These are phyloP conservation scores for Brasilioporus rufonigricans DNA, from an alignment of 768 basidiomycete species.

Conservation along the genomic window DNA sequence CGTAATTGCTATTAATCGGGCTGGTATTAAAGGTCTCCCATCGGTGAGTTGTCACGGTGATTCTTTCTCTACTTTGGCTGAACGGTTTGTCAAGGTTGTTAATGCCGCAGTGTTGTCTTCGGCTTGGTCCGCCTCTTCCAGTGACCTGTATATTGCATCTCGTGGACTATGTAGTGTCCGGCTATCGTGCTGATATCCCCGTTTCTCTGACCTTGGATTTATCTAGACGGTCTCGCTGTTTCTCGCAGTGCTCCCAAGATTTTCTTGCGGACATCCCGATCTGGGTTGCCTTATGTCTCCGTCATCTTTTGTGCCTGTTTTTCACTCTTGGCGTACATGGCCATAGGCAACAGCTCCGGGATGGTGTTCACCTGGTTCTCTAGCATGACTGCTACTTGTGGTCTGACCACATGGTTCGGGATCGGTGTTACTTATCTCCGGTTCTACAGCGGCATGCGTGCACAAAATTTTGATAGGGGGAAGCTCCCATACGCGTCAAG, in stretches of 20 bases:
- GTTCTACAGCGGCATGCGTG: conserved; percentile 34
- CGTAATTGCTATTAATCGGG: too few species aligned
- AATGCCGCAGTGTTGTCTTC: too few species aligned
- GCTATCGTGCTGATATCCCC: too few species aligned
- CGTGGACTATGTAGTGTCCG: too few species aligned
- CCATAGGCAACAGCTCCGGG: conserved; percentile 14
- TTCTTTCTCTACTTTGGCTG: too few species aligned
- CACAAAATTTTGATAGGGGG: conserved; percentile 46
- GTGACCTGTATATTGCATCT: too few species aligned
- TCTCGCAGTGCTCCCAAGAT: conserved; percentile 39
- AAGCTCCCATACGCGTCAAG: conserved; percentile 43
- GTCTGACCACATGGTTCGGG: not conserved
- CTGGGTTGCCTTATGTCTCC: conserved; percentile 45
- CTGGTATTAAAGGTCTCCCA: too few species aligned
- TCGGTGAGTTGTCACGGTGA: too few species aligned
- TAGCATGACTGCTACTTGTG: conserved; percentile 35
- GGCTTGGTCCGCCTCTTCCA: too few species aligned
- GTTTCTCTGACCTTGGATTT: conserved; percentile 6
- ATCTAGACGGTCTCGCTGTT: too few species aligned
- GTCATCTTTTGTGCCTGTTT: conserved; percentile 28
- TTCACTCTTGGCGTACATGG: conserved; percentile 39
- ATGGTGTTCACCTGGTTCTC: conserved; percentile 41
- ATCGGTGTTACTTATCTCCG: conserved; percentile 38
- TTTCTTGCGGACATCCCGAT: conserved; percentile 41
- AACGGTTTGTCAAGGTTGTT: too few species aligned